Conservation (phyloP, 495 filamentous ascomycete genomes). For the Cercophora scortea region DNA sequence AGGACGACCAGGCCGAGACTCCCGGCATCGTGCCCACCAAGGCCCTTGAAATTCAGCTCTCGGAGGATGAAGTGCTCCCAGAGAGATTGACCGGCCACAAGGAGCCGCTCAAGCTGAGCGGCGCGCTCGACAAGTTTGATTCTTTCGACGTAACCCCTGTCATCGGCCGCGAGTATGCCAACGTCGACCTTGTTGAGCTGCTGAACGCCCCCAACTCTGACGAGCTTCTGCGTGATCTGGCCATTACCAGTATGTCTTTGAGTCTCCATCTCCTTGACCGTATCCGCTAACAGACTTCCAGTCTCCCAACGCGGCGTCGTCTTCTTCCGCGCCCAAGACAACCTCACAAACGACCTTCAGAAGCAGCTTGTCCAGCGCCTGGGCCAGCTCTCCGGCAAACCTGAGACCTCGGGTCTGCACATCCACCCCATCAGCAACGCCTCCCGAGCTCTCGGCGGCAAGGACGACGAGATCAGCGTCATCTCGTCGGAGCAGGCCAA, state of each 20-base stretch:
- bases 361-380: slow-evolving; percentile 62
- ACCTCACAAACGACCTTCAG: slow-evolving; percentile 53
- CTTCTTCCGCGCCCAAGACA: slow-evolving; percentile 71
- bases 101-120: slow-evolving; percentile 42
- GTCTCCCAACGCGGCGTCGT: slow-evolving; percentile 77
- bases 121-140: slow-evolving; percentile 48
- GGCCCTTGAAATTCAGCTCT: too few species aligned
- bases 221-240: slow-evolving; percentile 57
- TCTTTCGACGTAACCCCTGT: slow-evolving; percentile 60
- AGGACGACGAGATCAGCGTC: slow-evolving; percentile 66
- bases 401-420: slow-evolving; percentile 57
- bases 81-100: too few species aligned
- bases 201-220: slow-evolving; percentile 57
- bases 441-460: slow-evolving; percentile 46
- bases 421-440: slow-evolving; percentile 66
- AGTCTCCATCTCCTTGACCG: too few species aligned
- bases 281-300: slow-evolving; percentile 14
- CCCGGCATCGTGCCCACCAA: too few species aligned
- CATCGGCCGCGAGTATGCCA: slow-evolving; percentile 58
- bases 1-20: neutral
- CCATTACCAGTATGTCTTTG: slow-evolving; percentile 30
- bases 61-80: too few species aligned
- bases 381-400: slow-evolving; percentile 59
- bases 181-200: slow-evolving; percentile 53
- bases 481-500: slow-evolving; percentile 55